These are phyloP conservation scores for Pyrenochaeta sp. DNA, from an alignment of 2,329 filamentous ascomycete species.

Conservation along the genomic window DNA sequence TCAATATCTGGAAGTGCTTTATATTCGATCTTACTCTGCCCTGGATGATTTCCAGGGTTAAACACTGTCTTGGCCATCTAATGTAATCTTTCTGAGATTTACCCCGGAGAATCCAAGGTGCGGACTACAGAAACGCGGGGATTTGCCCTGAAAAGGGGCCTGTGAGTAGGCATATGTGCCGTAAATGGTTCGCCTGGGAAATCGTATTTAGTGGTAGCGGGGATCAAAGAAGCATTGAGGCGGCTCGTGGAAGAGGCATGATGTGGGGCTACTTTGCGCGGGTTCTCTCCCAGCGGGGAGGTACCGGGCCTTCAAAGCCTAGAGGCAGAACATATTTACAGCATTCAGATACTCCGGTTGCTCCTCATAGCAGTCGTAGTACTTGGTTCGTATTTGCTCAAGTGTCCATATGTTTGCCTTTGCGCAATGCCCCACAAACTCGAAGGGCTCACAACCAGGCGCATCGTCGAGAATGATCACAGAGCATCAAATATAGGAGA, in stretches of 20 bases:
- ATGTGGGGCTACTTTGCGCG: conserved; percentile 4
- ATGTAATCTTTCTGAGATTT: conserved; percentile 26
- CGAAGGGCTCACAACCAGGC: no score
- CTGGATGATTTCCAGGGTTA: conserved; percentile 18
- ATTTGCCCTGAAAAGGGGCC: neutral
- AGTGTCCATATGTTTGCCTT: no score
- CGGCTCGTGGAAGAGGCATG: neutral
- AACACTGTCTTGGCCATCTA: conserved; percentile 26
- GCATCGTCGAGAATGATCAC: no score
- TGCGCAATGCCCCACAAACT: no score
- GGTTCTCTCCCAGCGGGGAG: no score
- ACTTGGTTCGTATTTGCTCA: no score
- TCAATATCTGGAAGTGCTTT: conserved; percentile 14
- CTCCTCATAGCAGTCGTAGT: no score
- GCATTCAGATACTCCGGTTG: no score
- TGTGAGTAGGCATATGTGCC: neutral
- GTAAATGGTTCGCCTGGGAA: neutral
- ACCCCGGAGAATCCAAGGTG: conserved; percentile 10
- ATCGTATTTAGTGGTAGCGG: neutral
- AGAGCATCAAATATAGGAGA: no score
- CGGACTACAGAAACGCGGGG: conserved; percentile 8
- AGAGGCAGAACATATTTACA: no score
- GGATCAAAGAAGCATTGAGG: neutral
- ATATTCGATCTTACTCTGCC: conserved; percentile 14
- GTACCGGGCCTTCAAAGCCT: no score